Percentiles rank a stretch among this genome's conserved stretches.
Evolutionary conservation across 2,329 filamentous ascomycete genomes (phyloP).

Genomic region (Fusarium paranaense): DNA sequence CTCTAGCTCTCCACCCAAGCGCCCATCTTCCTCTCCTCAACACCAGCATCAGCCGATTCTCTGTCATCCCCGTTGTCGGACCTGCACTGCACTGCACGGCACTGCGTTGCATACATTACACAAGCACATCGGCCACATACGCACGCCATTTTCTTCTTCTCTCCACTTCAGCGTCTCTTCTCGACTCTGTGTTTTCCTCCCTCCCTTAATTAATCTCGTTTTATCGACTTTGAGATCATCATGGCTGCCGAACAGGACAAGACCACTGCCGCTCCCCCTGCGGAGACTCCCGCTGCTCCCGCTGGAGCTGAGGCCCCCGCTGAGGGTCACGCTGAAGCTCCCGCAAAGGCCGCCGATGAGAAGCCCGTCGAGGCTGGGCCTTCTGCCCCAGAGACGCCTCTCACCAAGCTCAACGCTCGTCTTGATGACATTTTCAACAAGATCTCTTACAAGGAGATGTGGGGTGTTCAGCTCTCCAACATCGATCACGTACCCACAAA

Average conservation of each 20-base stretch:
- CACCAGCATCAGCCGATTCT: conserved; percentile 10
- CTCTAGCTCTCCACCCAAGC: neutral
- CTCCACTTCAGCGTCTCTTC: neutral
- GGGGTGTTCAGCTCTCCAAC: conserved; percentile 78
- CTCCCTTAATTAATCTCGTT: neutral
- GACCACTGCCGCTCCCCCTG: conserved; percentile 19
- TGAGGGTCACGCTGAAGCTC: conserved; percentile 5
- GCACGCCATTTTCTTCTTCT: neutral
- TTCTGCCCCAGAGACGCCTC: conserved; percentile 47
- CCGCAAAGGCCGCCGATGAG: conserved; percentile 28
- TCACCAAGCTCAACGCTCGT: conserved; percentile 68
- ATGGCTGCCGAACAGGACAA: conserved; percentile 49
- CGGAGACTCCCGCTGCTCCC: conserved; percentile 22
- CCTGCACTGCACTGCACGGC: neutral
- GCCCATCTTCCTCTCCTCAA: neutral
- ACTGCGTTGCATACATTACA: neutral
- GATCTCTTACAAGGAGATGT: conserved; percentile 81
- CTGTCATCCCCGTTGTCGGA: neutral
- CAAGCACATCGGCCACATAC: neutral
- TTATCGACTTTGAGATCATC: conserved; percentile 13
- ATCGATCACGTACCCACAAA: conserved; percentile 77
- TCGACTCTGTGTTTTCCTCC: neutral
- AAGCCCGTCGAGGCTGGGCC: conserved; percentile 17
- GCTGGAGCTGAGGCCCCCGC: conserved; percentile 2
- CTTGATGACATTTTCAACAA: conserved; percentile 69